Evolutionary conservation across 2,329 filamentous ascomycete species (phyloP).

Genomic region (Penicillium sp.): DNA sequence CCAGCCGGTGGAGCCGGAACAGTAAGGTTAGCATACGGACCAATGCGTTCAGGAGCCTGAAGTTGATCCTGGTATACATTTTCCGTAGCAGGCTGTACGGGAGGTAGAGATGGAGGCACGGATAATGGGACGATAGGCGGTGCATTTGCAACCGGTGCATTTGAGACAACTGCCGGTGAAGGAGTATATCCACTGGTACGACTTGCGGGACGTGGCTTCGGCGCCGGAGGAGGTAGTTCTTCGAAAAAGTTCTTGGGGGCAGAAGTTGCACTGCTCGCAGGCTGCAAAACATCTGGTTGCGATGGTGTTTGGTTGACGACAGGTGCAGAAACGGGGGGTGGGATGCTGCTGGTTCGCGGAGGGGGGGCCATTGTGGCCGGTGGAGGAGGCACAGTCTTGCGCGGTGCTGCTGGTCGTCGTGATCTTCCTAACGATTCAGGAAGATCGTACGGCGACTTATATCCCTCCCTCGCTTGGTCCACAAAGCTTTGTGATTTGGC

Average conservation of each 20-base stretch:
- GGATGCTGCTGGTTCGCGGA: conserved; percentile 61
- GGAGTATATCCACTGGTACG: conserved; percentile 38
- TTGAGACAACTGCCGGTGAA: conserved; percentile 24
- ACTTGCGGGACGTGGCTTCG: conserved; percentile 57
- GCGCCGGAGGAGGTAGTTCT: conserved; percentile 60
- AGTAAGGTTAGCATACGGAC: conserved; percentile 28
- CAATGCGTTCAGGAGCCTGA: conserved; percentile 29
- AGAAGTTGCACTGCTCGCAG: conserved; percentile 18
- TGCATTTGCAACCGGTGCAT: conserved; percentile 22
- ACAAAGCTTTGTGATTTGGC: conserved; percentile 75
- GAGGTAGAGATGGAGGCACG: conserved; percentile 19
- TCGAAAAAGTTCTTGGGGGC: conserved; percentile 64
- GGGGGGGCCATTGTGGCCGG: conserved; percentile 49
- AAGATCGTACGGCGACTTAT: conserved; percentile 90
- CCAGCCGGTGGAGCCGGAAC: conserved; percentile 26
- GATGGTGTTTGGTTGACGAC: conserved; percentile 10
- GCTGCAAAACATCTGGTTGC: conserved; percentile 17
- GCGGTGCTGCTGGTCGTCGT: conserved; percentile 59
- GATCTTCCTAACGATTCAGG: conserved; percentile 74
- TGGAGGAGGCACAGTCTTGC: conserved; percentile 49
- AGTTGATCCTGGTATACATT: conserved; percentile 21
- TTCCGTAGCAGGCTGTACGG: conserved; percentile 8
- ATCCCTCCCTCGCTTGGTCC: conserved; percentile 85
- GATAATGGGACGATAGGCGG: conserved; percentile 8
- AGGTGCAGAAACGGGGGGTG: conserved; percentile 21